Evolutionary conservation across 495 filamentous ascomycete species (phyloP), one percentile per base, ranked within the genome.

Genomic region (Penicillium lagena): DNA sequence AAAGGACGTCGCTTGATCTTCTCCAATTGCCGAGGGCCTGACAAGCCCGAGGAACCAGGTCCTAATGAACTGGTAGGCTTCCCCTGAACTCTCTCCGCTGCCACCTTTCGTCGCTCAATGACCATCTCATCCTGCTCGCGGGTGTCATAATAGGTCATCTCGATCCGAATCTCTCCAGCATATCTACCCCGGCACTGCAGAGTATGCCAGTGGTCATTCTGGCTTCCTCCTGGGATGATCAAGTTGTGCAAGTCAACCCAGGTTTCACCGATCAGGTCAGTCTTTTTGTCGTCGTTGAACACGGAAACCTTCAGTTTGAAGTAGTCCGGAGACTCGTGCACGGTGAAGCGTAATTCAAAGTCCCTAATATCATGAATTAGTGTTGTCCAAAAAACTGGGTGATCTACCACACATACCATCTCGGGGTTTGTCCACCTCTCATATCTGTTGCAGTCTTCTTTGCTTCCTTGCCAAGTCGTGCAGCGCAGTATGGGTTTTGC

Each of bases 251-350:
- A 68, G 55, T 85, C 82, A 37, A 96, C 77, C 82, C 86, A 95
- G 2, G 85, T 78, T 62, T 99, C 93, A 45, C 93, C 94, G 54
- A 98, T 96, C 48, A 98, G 59, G 42, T 98, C 91, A 1, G 90
- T 96, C 68, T 82, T 90, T 66, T 94, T 96, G 61, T 98, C 91
- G 56, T 98, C 91, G 60, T 95, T 96, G 74, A 97, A 97, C 6
- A 96, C 82, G 6, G 90, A 94, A 12, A 97, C 78, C 63, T 99
- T 97, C 30, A 99, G 71, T 51, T 87, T 85, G 58, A 85, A 86
- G 70, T 97, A 99, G 56, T 99, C 93, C 3, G 90, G 83, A 9
- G 90, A 96, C 56, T 97, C 90, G 71, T 95, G 90, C 35, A 99
- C 93, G 35, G 78, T 88, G 55, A 95, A 99, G 36, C 94, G 87